Base-by-base conservation (phyloP, 176 grass and related monocot species). In the Triticum monococcum region DNA sequence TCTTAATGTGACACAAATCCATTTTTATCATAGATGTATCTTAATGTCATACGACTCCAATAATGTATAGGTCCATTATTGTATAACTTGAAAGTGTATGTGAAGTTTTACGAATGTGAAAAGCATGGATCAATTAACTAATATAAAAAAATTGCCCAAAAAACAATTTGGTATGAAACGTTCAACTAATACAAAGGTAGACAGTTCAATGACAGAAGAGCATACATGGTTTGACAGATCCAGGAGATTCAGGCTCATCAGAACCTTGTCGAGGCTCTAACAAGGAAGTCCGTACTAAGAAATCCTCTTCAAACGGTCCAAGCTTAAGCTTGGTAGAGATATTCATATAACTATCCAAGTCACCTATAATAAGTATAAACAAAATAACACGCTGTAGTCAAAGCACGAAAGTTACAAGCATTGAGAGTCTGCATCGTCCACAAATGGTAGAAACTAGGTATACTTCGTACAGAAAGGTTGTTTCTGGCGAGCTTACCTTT, bases 241-340 rank as follows among this genome's bases (percentile, higher is more conserved):
- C 92, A 90, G 75, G 88, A 71, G 83, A 88, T 83, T 96, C 97
- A 85, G 92, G 91, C 79, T 93, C 97, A 41, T 92, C 97, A 84
- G 81, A 92, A 91, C 71, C 18, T 87, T 92, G 93, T 56, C 88
- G 90, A 62, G 23, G 28, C 67, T 85, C 90, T 24, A 8, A 32
- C 20, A 77, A 93, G 16, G 85, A n/a, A 31, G 52, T 81, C 60
- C 32, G 59, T 57, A 83, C 28, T 22, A 87, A 89, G 9, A 83
- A 88, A 81, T 94, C 89, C 64, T 99, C 92, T 69, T 95, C 90
- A 26, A 96, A 83, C 36, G 87, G 87, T 85, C 97, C 89, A 85
- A 99, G 89, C 90, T 96, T 99, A 90, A 99, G 90, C 72, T 63
- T 96, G 50, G 92, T 89, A 65, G 94, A 96, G 75, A 93, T 91